A percentile compares a stretch with the other conserved stretches of the same genome.
Evolutionary conservation across 2,329 filamentous ascomycete species (phyloP).

Genomic region (Dactylella cylindrospora): DNA sequence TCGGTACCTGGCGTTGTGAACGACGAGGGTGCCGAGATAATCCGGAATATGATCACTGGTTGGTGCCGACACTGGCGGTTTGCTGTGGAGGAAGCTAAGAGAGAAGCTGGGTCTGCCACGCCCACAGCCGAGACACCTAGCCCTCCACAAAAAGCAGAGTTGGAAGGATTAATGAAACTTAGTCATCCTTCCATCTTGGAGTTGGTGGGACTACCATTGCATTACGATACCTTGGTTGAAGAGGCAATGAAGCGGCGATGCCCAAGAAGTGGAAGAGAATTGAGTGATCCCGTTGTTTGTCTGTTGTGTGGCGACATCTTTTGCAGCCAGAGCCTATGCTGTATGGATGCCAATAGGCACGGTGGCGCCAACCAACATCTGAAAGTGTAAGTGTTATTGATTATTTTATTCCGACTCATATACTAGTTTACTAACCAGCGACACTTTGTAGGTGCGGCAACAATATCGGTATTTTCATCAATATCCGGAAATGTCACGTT

Average conservation of each 20-base stretch:
- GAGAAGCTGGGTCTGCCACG: conserved; percentile 45
- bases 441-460: conserved; percentile 71
- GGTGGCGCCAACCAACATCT: conserved; percentile 92
- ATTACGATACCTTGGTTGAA: conserved; percentile 89
- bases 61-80: conserved; percentile 46
- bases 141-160: conserved; percentile 48
- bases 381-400: conserved; percentile 64
- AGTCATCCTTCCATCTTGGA: conserved; percentile 90
- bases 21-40: conserved; percentile 51
- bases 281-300: conserved; percentile 87
- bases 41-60: conserved; percentile 57
- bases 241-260: conserved; percentile 82
- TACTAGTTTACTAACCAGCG: conserved; percentile 46
- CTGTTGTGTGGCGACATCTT: conserved; percentile 96
- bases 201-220: conserved; percentile 84
- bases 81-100: conserved; percentile 30
- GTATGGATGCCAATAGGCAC: conserved; percentile 66
- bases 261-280: conserved; percentile 84
- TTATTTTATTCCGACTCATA: neutral
- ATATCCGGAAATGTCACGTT: conserved; percentile 92
- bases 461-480: conserved; percentile 90
- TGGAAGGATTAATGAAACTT: conserved; percentile 9
- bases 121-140: conserved; percentile 51
- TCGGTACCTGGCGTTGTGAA: conserved; percentile 57
- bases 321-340: conserved; percentile 91